Evolutionary conservation across 345 rosid species (phyloP), one percentile per base, ranked within the genome.

Genomic region (Boechera stricta): DNA sequence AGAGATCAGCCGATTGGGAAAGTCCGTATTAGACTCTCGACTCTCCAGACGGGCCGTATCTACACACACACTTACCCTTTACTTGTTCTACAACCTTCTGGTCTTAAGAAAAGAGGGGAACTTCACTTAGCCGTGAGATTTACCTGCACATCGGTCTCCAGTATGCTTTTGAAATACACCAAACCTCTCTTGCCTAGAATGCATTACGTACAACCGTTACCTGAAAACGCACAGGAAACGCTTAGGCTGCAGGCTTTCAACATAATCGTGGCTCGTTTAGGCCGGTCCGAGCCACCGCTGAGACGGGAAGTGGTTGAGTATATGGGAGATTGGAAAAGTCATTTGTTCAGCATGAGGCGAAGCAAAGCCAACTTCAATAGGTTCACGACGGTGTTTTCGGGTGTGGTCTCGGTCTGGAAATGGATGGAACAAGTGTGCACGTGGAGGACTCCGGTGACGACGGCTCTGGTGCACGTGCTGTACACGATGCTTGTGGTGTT

Each of bases 51-150:
- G 0, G 84, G 78, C 5, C 76, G 82, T 33, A 84, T 88, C 16
- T 88, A 86, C 79, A 80, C 87, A 0, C 76, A 81, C 53, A 74
- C 88, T 1, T 88, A 86, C 68, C 92, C 91, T 7, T 82, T 87
- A 13, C 69, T 86, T 15, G 86, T 78, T 9, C 66, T 86, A 29
- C 74, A 53, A 26, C 81, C 86, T 12, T 54, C 64, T 7, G 92
- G 90, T 53, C 71, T 86, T 12, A 86, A 85, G 83, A 86, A 88
- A 74, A 80, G 64, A 82, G 92, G 90, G 6, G 90, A 86, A 62
- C 83, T 88, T 68, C 87, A 86, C 47, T 79, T 88, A 71, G 88
- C 82, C 9, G 72, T 88, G 55, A 80, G 83, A 54, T 86, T 88
- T 67, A 83, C 80, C 0, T 84, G 86, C 74, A 74, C 79, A 2